Evolutionary conservation across 768 basidiomycete genomes (phyloP), one percentile per base, ranked within the genome.

Genomic region (Suillus subalutaceus): DNA sequence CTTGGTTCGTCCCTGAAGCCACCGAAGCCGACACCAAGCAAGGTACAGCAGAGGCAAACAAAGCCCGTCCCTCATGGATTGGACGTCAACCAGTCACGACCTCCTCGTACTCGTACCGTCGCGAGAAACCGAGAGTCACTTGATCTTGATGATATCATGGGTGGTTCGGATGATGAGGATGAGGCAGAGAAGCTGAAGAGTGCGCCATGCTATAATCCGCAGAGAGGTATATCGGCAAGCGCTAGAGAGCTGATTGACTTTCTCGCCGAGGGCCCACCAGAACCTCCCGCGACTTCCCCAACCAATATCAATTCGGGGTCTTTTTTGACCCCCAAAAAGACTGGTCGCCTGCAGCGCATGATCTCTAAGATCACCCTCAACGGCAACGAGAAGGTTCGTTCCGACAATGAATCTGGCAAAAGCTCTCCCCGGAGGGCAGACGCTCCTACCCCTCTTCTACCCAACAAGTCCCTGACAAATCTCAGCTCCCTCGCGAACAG

Each of bases 81-180:
- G 26, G 73, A 74, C 65, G 76, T 80, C 66, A 67, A 69, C 55
- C 48, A 58, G 52, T 68, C 69, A 35, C 72, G 69, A 41, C 64
- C 74, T 30, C 35, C 61, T 20, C 70, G 74, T 58, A 87, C 82
- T 7, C 84, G 86, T 41, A 84, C 79, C 68, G 72, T 85, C 48
- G 85, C 82, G 65, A 82, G 79, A 48, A 86, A 88, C 68, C 80
- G 85, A 43, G 92, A 92, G 72, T 90, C 90, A 2, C 69, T 92
- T 67, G 89, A 93, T 74, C 71, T 93, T 67, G 92, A 94, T 72
- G 90, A 91, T 65, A 74, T 92, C 30, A 88, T 92, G 88, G 86
- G 81, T 48, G 87, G 83, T 30, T 90, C 86, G 8, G 91, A 90
- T 67, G 86, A 86, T 30, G 90, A 91, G 26, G 80, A 81, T 46